These are phyloP conservation scores for Tetrahymena elliotti DNA, from an alignment of 73 alveolate species.

Conservation along the genomic window DNA sequence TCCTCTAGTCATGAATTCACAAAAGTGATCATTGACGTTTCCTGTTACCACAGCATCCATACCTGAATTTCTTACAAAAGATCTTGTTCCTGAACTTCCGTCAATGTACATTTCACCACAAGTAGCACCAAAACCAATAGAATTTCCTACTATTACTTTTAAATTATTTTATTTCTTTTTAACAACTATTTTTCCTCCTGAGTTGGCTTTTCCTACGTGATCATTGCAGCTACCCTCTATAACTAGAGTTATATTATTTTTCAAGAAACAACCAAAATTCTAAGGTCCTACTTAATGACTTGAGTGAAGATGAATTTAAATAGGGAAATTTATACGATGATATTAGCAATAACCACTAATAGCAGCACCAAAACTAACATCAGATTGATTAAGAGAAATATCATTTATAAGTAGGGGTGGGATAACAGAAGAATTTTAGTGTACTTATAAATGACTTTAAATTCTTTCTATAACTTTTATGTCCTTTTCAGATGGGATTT, in stretches of 20 bases:
- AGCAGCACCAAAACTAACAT: not conserved
- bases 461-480: not conserved
- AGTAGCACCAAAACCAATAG: slow-evolving; percentile 15
- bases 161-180: not conserved
- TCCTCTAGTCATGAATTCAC: slow-evolving; percentile 17
- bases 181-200: not conserved
- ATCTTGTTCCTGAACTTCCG: slow-evolving; percentile 7
- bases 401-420: not conserved
- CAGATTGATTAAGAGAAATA: not conserved
- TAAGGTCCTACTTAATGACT: not conserved
- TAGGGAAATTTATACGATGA: not conserved
- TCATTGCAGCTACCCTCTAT: not conserved
- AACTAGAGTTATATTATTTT: not conserved
- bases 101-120: slow-evolving; percentile 8
- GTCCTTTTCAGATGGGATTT: not conserved
- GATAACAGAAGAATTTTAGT: not conserved
- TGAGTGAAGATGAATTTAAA: not conserved
- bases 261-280: not conserved
- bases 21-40: slow-evolving; percentile 1
- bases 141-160: not conserved
- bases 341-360: not conserved
- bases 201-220: not conserved
- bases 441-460: not conserved
- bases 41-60: slow-evolving; percentile 16
- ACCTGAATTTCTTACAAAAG: slow-evolving; percentile 14